Evolutionary conservation across 352 stramenopile species (phyloP), one percentile per base, ranked within the genome.

Genomic region (Globisporangium spinosum): DNA sequence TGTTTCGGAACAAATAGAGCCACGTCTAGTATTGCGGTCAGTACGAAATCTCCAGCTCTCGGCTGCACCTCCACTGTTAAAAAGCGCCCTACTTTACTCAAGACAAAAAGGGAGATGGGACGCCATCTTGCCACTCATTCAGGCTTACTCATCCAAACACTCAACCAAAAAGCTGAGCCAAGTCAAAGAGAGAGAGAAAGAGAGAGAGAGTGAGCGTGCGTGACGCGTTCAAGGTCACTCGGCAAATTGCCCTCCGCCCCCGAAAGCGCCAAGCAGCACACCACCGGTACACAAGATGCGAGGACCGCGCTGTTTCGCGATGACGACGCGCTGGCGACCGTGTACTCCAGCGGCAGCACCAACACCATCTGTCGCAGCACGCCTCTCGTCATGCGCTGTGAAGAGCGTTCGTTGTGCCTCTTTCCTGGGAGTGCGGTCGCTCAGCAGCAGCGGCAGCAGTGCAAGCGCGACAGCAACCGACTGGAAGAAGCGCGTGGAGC

Each of bases 401-500:
- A 60, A 17, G 27, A 43, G 27, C 15, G 40, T 9, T n/a, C 13
- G 15, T 9, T 6, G 40, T 20, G 15, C 5, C 29, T 27, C 29
- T 60, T 34, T 43, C 17, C 2, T 27, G 8, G 15, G 23, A 8
- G 43, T 43, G 43, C 22, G 25, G 15, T n/a, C 15, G 15, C 6
- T 49, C 40, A 57, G 43, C 43, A 32, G 29, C 34, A 2, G 54
- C 27, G 43, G 54, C 27, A 23, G 22, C 17, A 65, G 53, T 35
- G 47, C 45, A 27, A 13, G 13, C 12, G 17, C 62, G 15, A 1
- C 54, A 23, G 54, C 51, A 4, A 17, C 62, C 8, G 71, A 80
- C 35, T 84, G 77, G 78, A 73, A 77, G 67, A 69, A 49, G 13
- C 72, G 71, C 15, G 62, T 84, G 47, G 65, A 57, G 2, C 59